Evolutionary conservation across 345 rosid species (phyloP).

Genomic region (Odontarrhena argentea): DNA sequence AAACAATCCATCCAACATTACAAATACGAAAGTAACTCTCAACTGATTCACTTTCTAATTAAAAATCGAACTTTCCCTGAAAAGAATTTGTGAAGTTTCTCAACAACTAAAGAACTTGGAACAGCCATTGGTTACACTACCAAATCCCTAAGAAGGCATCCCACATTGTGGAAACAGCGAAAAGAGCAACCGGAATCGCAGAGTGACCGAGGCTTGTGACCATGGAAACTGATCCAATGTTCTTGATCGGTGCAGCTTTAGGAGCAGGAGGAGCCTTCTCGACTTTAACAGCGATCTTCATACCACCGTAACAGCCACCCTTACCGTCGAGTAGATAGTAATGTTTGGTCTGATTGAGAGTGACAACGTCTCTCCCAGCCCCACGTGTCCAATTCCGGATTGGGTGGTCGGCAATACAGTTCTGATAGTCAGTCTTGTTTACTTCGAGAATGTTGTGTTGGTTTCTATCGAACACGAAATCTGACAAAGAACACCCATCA

Average conservation of each 20-base stretch:
- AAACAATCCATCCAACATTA: conserved; percentile 32
- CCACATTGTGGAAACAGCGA: conserved; percentile 27
- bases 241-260: conserved; percentile 51
- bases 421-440: conserved; percentile 75
- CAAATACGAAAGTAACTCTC: conserved; percentile 24
- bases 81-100: conserved; percentile 22
- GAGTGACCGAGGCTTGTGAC: conserved; percentile 19
- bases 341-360: conserved; percentile 69
- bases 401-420: conserved; percentile 73
- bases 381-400: conserved; percentile 83
- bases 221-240: conserved; percentile 29
- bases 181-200: conserved; percentile 26
- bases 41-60: conserved; percentile 18
- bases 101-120: conserved; percentile 16
- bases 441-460: conserved; percentile 86
- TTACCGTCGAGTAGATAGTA: conserved; percentile 85
- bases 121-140: conserved; percentile 6
- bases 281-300: conserved; percentile 72
- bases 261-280: conserved; percentile 91
- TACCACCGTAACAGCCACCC: conserved; percentile 85
- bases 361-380: conserved; percentile 88
- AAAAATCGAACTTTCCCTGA: conserved; percentile 23
- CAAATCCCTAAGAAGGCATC: conserved; percentile 31
- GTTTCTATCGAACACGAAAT: conserved; percentile 88
- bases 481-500: conserved; percentile 42